Evolutionary conservation across 2,329 filamentous ascomycete genomes (phyloP).

Genomic region (Aspergillus arachidicola): DNA sequence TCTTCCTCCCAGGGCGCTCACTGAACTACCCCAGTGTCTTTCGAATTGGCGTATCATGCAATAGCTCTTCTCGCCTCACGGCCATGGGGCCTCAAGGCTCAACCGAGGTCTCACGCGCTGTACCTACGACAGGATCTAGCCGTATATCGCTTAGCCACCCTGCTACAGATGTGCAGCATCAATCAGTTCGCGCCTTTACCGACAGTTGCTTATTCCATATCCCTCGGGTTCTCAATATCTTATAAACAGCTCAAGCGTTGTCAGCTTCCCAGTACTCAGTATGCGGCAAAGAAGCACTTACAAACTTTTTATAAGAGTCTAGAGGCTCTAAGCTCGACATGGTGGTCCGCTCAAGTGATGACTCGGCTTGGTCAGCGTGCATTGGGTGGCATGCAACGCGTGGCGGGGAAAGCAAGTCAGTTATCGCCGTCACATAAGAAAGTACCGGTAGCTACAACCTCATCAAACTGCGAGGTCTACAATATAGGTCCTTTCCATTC

Average conservation of each 20-base stretch:
- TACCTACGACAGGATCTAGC: slow-evolving; percentile 14
- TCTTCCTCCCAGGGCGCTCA: background rate
- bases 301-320: slow-evolving; percentile 16
- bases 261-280: slow-evolving; percentile 14
- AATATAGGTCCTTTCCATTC: background rate
- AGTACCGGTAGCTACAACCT: no score
- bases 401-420: background rate
- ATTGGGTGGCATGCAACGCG: slow-evolving; percentile 15
- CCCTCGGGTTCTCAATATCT: slow-evolving; percentile 18
- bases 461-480: background rate
- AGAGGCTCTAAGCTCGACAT: slow-evolving; percentile 11
- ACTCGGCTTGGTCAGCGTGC: slow-evolving; percentile 14
- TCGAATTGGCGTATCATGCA: slow-evolving; percentile 19
- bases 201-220: slow-evolving; percentile 19
- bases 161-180: slow-evolving; percentile 9
- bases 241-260: slow-evolving; percentile 21
- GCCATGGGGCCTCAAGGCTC: slow-evolving; percentile 16
- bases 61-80: slow-evolving; percentile 18
- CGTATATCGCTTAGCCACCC: slow-evolving; percentile 7
- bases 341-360: slow-evolving; percentile 23
- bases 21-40: slow-evolving; percentile 2
- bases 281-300: slow-evolving; percentile 12
- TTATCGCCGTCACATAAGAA: background rate
- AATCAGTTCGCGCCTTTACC: slow-evolving; percentile 14
- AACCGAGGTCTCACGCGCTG: slow-evolving; percentile 6